phyloP scores from a whole-genome alignment of 2,329 filamentous ascomycete genomes.

The Pestalotiopsis sp. region DNA sequence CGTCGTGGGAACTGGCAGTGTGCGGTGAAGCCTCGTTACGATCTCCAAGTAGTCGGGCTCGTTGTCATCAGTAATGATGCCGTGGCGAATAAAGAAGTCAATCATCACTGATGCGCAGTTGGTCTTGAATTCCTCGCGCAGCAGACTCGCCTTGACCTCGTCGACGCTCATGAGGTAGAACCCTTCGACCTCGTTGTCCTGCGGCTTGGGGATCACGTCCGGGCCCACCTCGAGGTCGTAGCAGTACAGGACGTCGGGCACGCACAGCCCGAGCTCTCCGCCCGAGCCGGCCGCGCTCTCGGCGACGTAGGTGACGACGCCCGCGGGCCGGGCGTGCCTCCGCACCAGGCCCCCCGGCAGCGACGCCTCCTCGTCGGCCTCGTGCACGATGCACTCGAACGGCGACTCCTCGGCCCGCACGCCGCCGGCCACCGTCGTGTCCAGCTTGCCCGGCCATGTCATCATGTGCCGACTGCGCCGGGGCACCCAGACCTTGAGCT shows the following conservation, averaged over 20 bases:
- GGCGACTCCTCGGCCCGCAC: constrained; percentile 65
- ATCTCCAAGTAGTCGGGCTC: constrained; percentile 71
- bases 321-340: constrained; percentile 51
- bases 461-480: constrained; percentile 63
- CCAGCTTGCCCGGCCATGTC: constrained; percentile 72
- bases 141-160: constrained; percentile 57
- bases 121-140: constrained; percentile 69
- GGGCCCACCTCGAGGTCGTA: constrained; percentile 67
- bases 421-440: constrained; percentile 76
- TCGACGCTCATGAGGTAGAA: constrained; percentile 61
- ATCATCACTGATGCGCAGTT: constrained; percentile 71
- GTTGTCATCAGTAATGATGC: constrained; percentile 65
- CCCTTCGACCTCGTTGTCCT: constrained; percentile 61
- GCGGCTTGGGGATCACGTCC: constrained; percentile 60
- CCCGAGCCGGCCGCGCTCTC: constrained; percentile 64
- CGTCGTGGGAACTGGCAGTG: constrained; percentile 22
- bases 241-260: constrained; percentile 71
- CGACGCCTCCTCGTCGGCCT: constrained; percentile 73
- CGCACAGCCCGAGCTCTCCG: constrained; percentile 62
- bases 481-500: constrained; percentile 70
- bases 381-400: constrained; percentile 68
- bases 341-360: constrained; percentile 62
- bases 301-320: constrained; percentile 70
- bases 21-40: constrained; percentile 32
- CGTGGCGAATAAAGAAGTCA: constrained; percentile 74